Evolutionary conservation across 176 grass and related monocot species (phyloP), one percentile per base, ranked within the genome.

Genomic region (Aegilops speltoides): DNA sequence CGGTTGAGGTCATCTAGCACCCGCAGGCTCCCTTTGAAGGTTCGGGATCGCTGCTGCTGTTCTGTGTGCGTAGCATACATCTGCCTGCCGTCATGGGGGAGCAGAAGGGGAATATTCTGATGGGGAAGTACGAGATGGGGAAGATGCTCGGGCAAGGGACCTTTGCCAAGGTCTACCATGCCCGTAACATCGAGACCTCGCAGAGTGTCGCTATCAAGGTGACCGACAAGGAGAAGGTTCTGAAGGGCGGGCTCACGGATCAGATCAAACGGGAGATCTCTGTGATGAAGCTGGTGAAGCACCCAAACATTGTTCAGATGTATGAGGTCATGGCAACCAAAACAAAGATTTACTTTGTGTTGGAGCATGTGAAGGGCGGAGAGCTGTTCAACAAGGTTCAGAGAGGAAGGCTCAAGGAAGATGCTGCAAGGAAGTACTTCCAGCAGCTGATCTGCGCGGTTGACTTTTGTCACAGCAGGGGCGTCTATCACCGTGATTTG

Each of bases 321-420:
- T 93, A 97, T 57, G 97, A 99, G 89, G 97, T 99, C 5, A 96
- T 99, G 94, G 97, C 97, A 3, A 99, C 94, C 37, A 99, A 91
- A 73, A 89, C 92, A 0, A 99, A 93, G 80, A 95, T 99, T 72
- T 99, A 96, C 78, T 97, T 99, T 67, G 89, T 94, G 25, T 50
- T 99, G 63, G 97, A 99, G 82, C 92, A 97, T n/a, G 85, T 95
- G 0, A 94, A 79, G 86, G 97, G 97, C 4, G 97, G 97, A 0
- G 97, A 99, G 24, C 54, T 99, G 41, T 97, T 99, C 15, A 93
- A 94, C 76, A 97, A 94, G 60, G 80, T 99, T 48, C 86, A 90
- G 20, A 89, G 85, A 64, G 94, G 94, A 37, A 92, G 87, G 61
- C 79, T 99, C n/a, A 99, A 91, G 84, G 97, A 99, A 93, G 97